Evolutionary conservation across 495 filamentous ascomycete genomes (phyloP).

Genomic region (Poronia punctata): DNA sequence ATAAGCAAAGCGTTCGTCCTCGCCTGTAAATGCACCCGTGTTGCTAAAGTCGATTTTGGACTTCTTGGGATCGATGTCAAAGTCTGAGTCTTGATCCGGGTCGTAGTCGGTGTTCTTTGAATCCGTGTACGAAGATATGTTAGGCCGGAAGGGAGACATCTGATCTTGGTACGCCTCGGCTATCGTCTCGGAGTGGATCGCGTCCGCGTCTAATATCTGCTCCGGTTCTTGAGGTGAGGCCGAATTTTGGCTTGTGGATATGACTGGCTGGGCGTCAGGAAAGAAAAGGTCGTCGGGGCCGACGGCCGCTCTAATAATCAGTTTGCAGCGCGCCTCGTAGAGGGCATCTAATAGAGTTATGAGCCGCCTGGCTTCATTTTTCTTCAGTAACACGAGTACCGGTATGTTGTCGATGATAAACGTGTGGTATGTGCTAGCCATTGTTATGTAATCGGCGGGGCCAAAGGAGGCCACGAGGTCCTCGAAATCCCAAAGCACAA

Average conservation of each 20-base stretch:
- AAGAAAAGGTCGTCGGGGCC: conserved; percentile 65
- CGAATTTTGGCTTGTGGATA: background rate
- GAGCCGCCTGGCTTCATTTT: conserved; percentile 65
- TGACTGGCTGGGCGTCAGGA: conserved; percentile 38
- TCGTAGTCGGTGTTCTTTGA: conserved; percentile 33
- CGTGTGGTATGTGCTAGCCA: conserved; percentile 63
- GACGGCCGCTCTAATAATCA: conserved; percentile 49
- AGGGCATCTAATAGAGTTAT: conserved; percentile 66
- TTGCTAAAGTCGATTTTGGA: conserved; percentile 46
- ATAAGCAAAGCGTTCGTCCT: conserved; percentile 68
- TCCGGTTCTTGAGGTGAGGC: background rate
- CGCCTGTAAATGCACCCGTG: conserved; percentile 55
- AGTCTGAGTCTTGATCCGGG: conserved; percentile 43
- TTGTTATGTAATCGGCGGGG: conserved; percentile 65
- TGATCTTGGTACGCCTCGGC: conserved; percentile 65
- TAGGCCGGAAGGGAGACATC: conserved; percentile 63
- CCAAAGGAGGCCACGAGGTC: conserved; percentile 55
- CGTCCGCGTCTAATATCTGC: conserved; percentile 34
- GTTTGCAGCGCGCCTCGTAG: conserved; percentile 62
- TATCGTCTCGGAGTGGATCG: conserved; percentile 59
- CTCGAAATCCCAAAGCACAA: conserved; percentile 50
- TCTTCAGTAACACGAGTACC: conserved; percentile 47
- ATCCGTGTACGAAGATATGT: conserved; percentile 51
- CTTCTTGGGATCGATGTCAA: conserved; percentile 24
- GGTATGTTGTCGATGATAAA: conserved; percentile 57